Base-by-base conservation (phyloP, 805 yeast species). In the Candida odintsovae region DNA sequence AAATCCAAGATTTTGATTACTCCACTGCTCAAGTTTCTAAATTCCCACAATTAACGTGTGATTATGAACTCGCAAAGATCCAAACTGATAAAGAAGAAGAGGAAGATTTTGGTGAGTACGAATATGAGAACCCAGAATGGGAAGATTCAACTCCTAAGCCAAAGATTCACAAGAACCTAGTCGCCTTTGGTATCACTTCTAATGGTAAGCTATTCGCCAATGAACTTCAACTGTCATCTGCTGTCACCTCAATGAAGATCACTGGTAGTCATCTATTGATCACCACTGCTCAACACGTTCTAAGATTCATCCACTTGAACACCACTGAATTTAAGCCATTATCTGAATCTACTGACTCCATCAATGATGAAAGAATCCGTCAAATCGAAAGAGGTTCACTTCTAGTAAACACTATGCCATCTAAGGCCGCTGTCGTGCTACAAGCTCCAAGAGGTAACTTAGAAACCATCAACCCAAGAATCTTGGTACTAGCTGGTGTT, bases 361-460 rank as follows among this genome's bases (percentile, higher is more conserved):
- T 63, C 13, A 64, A 59, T 39, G 97, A 89, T 64, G 99, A 92
- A 68, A 79, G 97, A 66, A 75, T 84, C 15, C 79, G 99, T 57
- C 79, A 83, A 48, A 83, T 94, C 45, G 99, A 94, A 66, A 76
- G 97, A 53, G 98, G 99, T 1, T 89, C 97, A 0, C 56, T 86
- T n/a, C 66, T 94, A 41, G 88, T 92, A 0, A 72, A 90, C 36
- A 79, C 80, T 2, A 83, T 90, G 58, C 97, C 97, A 1, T 79
- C 92, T 0, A 84, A 79, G 46, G 82, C 90, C 47, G 76, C 90
- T 1, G 90, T 95, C 18, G 81, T 88, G 4, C 71, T 94, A 44
- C 97, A 94, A 64, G 97, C 97, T 5, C 95, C 95, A 49, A 78
- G 99, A 63, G 99, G 99, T 50, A 94, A 94, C 59, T 69, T 94